Percentiles rank a stretch among this genome's conserved stretches.
These are phyloP conservation scores for Krasilnikovozyma curviuscula DNA, from an alignment of 768 basidiomycete genomes.

Conservation along the genomic window DNA sequence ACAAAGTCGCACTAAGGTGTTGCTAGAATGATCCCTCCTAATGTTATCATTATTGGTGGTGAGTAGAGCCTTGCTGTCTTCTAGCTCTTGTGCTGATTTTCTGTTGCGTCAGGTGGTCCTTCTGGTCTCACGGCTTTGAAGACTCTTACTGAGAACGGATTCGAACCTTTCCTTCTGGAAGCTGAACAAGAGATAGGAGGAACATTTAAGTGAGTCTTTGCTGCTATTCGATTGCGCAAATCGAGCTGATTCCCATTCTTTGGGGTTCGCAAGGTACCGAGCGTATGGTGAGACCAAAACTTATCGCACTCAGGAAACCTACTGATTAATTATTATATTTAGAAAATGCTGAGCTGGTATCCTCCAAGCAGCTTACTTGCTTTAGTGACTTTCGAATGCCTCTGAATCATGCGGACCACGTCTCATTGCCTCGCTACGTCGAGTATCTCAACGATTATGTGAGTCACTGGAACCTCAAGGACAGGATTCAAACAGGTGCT, in stretches of 20 bases:
- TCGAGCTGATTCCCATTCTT: not conserved
- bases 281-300: conserved; percentile 30
- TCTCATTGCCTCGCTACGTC: conserved; percentile 36
- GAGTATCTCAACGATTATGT: conserved; percentile 35
- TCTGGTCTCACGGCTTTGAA: conserved; percentile 36
- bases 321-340: conserved; percentile 1
- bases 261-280: conserved; percentile 24
- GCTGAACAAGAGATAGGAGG: conserved; percentile 37
- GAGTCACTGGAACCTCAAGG: conserved; percentile 29
- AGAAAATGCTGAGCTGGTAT: conserved; percentile 35
- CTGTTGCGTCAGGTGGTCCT: conserved; percentile 29
- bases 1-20: no score
- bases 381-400: conserved; percentile 23
- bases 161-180: conserved; percentile 36
- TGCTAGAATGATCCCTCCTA: no score
- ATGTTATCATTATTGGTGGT: no score
- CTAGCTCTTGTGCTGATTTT: not conserved
- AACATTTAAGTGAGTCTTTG: conserved; percentile 28
- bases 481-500: conserved; percentile 28
- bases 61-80: no score
- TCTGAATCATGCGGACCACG: conserved; percentile 32
- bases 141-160: conserved; percentile 30
- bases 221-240: not conserved
- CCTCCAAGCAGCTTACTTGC: conserved; percentile 10
- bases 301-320: not conserved